phyloP scores from a whole-genome alignment of 305 asterid genomes.

The Coffea humblotiana region DNA sequence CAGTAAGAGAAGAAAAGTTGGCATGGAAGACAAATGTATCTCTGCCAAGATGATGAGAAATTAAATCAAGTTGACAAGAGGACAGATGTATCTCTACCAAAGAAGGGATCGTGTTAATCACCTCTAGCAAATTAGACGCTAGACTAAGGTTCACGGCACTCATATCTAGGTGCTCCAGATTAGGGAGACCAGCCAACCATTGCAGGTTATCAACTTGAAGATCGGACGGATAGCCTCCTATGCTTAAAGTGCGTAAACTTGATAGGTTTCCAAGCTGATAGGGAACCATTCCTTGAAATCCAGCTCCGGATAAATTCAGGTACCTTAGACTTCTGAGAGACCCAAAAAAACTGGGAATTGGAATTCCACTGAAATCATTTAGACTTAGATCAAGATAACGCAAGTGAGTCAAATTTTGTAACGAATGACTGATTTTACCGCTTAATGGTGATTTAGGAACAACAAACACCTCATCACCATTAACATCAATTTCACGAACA shows the following conservation, averaged over 20 bases:
- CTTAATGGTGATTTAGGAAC: not conserved
- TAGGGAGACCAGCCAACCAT: not conserved
- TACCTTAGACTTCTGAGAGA: not conserved
- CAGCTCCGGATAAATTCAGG: not conserved
- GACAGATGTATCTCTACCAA: not conserved
- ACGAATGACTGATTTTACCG: not conserved
- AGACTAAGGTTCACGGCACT: not conserved
- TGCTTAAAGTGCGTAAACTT: not conserved
- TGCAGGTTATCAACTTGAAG: too few species aligned
- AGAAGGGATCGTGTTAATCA: not conserved
- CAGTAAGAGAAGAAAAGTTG: too few species aligned
- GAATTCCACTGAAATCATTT: not conserved
- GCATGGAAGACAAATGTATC: too few species aligned
- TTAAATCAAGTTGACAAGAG: not conserved
- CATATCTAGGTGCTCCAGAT: not conserved
- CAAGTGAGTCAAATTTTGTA: not conserved
- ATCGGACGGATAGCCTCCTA: not conserved
- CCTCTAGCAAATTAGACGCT: not conserved
- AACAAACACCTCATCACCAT: too few species aligned
- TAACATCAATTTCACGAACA: too few species aligned
- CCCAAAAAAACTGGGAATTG: conserved; percentile 3
- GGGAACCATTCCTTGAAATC: not conserved
- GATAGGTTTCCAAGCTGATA: not conserved
- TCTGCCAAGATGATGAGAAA: too few species aligned
- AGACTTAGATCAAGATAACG: not conserved